Conservation (phyloP, 352 stramenopile species). For the Aphanomyces cochlioides region DNA sequence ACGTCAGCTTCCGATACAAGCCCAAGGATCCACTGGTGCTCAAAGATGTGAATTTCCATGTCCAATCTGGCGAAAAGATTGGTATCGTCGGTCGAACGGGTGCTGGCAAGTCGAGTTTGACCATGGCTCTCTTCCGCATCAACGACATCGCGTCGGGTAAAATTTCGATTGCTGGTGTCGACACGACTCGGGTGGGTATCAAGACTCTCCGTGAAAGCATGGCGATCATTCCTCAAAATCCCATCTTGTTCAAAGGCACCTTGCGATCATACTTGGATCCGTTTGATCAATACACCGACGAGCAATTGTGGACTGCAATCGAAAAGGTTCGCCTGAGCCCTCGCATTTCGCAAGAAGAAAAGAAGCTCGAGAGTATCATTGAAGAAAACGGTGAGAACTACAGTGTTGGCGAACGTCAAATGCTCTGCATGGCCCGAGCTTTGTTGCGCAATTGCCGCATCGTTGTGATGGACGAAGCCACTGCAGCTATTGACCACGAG, state of each 20-base stretch:
- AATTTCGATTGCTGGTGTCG: conserved; percentile 32
- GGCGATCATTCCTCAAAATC: conserved; percentile 33
- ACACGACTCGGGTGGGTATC: conserved; percentile 26
- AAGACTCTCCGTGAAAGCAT: conserved; percentile 30
- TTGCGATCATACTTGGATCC: conserved; percentile 84
- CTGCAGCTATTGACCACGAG: conserved; percentile 44
- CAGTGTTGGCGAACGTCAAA: conserved; percentile 81
- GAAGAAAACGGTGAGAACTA: conserved; percentile 87
- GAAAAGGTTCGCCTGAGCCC: conserved; percentile 46
- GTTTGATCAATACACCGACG: conserved; percentile 37
- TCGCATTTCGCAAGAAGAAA: neutral
- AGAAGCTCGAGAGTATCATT: conserved; percentile 50
- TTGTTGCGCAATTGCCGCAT: conserved; percentile 80
- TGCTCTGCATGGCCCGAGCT: conserved; percentile 85
- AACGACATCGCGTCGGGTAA: conserved; percentile 56
- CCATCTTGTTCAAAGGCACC: conserved; percentile 67
- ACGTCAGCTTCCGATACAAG: conserved; percentile 88
- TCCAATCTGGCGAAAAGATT: conserved; percentile 48
- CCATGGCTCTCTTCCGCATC: conserved; percentile 32
- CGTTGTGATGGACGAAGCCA: conserved; percentile 69
- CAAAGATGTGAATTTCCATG: conserved; percentile 36
- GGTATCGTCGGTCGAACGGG: conserved; percentile 33
- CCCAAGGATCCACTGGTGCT: conserved; percentile 46
- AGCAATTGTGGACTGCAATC: conserved; percentile 57
- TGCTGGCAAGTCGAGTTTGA: conserved; percentile 31